Conservation (phyloP, 192 early-diverging fungal genomes). For the Mortierella alpina region DNA sequence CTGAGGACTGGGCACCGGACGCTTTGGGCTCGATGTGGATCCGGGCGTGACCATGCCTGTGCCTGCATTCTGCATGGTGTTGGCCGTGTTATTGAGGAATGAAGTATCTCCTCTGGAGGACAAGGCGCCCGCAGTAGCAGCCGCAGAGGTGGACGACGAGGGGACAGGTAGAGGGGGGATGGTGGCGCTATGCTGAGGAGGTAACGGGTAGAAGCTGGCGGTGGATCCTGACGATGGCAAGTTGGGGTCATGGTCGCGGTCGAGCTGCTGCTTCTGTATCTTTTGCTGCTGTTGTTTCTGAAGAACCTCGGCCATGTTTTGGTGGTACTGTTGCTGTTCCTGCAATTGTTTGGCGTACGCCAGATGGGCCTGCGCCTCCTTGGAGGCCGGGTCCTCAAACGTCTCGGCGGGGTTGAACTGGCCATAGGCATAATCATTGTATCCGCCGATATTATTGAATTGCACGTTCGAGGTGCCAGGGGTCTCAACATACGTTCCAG, state of each 20-base stretch:
- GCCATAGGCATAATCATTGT: slow-evolving; percentile 18
- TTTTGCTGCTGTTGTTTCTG: slow-evolving; percentile 38
- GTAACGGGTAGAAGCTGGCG: slow-evolving; percentile 23
- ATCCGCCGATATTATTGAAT: neutral
- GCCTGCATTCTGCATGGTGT: neutral
- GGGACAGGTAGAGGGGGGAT: slow-evolving; percentile 6
- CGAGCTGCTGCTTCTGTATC: slow-evolving; percentile 6
- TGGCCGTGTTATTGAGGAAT: neutral
- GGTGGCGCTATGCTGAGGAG: slow-evolving; percentile 8
- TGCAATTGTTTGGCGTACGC: slow-evolving; percentile 43
- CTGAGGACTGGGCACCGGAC: slow-evolving; percentile 26
- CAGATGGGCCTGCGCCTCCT: slow-evolving; percentile 42
- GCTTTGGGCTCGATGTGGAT: neutral
- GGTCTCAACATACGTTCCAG: slow-evolving; percentile 4
- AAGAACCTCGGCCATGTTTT: slow-evolving; percentile 45
- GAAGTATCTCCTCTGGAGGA: neutral
- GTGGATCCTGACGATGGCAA: slow-evolving; percentile 40
- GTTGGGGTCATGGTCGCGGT: neutral
- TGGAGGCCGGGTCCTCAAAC: slow-evolving; percentile 39
- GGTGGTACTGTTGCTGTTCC: slow-evolving; percentile 47
- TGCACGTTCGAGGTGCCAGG: neutral
- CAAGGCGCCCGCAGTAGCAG: neutral
- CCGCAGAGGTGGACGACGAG: neutral
- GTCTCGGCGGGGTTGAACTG: slow-evolving; percentile 28
- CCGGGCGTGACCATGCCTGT: slow-evolving; percentile 44